Base-by-base conservation (phyloP, 768 basidiomycete species). In the Gloeophyllum trabeum region DNA sequence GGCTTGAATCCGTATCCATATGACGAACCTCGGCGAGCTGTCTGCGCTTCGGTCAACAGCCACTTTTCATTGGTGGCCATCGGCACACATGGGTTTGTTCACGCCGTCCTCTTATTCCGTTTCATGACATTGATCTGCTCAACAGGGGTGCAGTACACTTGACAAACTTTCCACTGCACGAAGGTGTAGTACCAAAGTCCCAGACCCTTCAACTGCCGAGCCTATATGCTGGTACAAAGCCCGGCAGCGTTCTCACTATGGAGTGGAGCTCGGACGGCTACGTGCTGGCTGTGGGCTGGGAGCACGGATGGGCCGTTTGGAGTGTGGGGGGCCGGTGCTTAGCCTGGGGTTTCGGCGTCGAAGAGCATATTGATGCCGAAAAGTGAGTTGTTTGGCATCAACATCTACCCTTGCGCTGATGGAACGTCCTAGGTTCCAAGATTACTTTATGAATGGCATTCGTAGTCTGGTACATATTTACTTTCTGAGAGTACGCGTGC, bases 211-310 rank as follows among this genome's bases (percentile, higher is more conserved):
- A 75, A 19, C 59, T 83, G n/a, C 78, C 81, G 4, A 75, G 77
- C 46, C 67, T 75, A 26, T 74, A 76, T 47, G 72, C 68, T 47
- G 66, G 65, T 35, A 66, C 70, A 5, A 54, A 57, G 19, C 73
- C 68, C 4, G 88, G 87, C 1, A 61, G 71, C 30, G 77, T 90
- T 4, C 73, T 60, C 45, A 58, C 75, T 7, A 67, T 94, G 58
- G 79, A 90, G 51, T 97, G 93, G 94, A 93, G 87, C 40, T 87
- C 87, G 1, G 96, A 99, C 60, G 94, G 94, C 2, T 92, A 92
- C 61, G 89, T 88, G 4, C 66, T 99, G 7, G 93, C 92, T 24
- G 90, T 91, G 2, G 94, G 90, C 0, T 96, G 90, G 85, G 71
- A 78, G 47, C 61, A 73, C 41, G 93, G 90, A 5, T 98, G 92